Conservation (phyloP, 306 rosid genomes). For the Vigna mungo region DNA sequence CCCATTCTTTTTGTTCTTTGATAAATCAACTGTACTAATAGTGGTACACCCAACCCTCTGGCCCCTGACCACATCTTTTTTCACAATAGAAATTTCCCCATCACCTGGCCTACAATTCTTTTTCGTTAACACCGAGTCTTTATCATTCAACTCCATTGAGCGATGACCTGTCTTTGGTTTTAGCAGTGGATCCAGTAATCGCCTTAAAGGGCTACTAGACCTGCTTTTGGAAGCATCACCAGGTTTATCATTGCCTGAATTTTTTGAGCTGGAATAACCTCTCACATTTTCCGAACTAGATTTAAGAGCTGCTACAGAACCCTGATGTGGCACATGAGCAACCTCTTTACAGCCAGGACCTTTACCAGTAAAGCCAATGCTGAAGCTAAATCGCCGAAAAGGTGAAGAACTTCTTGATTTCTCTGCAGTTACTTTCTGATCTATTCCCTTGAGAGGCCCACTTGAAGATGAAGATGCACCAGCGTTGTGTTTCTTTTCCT, state of each 20-base stretch:
- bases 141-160: constrained; percentile 54
- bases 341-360: constrained; percentile 64
- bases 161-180: constrained; percentile 68
- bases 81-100: constrained; percentile 53
- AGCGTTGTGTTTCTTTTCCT: constrained; percentile 48
- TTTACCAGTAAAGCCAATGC: constrained; percentile 64
- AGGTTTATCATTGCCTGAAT: constrained; percentile 59
- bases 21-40: constrained; percentile 50
- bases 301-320: constrained; percentile 50
- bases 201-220: constrained; percentile 92
- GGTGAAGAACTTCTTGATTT: constrained; percentile 89
- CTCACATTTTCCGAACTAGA: constrained; percentile 50
- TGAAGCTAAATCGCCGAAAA: constrained; percentile 65
- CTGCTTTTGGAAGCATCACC: constrained; percentile 59
- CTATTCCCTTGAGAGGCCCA: constrained; percentile 51
- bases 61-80: constrained; percentile 57
- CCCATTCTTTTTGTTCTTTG: constrained; percentile 54
- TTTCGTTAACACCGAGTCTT: constrained; percentile 49
- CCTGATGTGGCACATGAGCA: constrained; percentile 54
- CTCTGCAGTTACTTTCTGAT: constrained; percentile 58
- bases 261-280: constrained; percentile 55
- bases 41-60: constrained; percentile 63
- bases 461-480: constrained; percentile 47
- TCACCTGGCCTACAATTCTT: constrained; percentile 55
- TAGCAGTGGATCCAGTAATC: constrained; percentile 85